Base-by-base conservation (phyloP, 2,329 filamentous ascomycete genomes). In the Pleomassaria siparia region DNA sequence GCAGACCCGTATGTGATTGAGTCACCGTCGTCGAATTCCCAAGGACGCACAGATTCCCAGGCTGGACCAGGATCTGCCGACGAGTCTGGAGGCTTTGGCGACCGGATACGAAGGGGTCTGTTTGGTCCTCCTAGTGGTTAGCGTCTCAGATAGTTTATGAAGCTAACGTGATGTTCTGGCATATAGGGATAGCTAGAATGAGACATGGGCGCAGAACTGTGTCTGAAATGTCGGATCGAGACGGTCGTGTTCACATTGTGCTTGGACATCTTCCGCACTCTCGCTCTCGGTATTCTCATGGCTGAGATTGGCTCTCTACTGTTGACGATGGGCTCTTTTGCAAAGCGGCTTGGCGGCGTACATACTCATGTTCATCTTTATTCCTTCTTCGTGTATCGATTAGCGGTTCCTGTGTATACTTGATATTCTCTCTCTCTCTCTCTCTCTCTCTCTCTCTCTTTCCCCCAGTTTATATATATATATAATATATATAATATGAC, bases 51-150 rank as follows among this genome's bases (percentile, higher is more conserved):
- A 4, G 32, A 26, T 40, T 3, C 11, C 9, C 20, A 18, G 10
- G 8, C 18, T 13, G n/a, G 35, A 6, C 18, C 35, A 22, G 40
- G 18, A 4, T 43, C 44, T 18, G 42, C 45, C 21, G 48, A 50
- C 13, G 48, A 41, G 2, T 33, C 42, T 25, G 40, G 49, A 15
- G 57, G 62, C 25, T 52, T 67, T 16, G 54, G 62, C 37, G 64
- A 64, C 20, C 56, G 63, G 44, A 50, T 67, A 51, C 63, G 64
- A 40, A 62, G 66, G 60, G 63, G 66, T 67, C 58, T 54, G 63
- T 70, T 64, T 60, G 65, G 59, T 37, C 51, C 60, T 55, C 53
- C 54, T 12, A 12, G 12, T 26, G 7, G 7, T 12, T 26, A 26
- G 33, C 42, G 51, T 42, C 20, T 18, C n/a, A 8, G 25, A 18